These are phyloP conservation scores for Trichomonascus vanleenenianus DNA, from an alignment of 805 yeast species.

Conservation along the genomic window DNA sequence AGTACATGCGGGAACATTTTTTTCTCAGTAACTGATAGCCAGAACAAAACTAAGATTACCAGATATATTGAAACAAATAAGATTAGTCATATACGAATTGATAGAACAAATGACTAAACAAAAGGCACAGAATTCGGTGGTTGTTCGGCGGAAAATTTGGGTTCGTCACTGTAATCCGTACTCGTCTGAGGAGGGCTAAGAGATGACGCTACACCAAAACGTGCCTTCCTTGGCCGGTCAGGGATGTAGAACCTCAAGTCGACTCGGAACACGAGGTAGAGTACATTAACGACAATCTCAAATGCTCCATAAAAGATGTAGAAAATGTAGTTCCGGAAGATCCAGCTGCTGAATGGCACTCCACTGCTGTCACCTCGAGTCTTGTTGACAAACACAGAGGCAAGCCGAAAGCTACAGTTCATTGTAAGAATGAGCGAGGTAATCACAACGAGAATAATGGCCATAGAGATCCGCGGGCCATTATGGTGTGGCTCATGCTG, in stretches of 20 bases:
- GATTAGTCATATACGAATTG: no score
- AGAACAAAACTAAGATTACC: no score
- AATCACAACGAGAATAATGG: constrained; percentile 33
- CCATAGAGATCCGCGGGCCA: constrained; percentile 31
- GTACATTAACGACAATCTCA: constrained; percentile 48
- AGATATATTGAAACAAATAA: no score
- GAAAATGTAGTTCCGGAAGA: constrained; percentile 51
- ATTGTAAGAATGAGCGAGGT: constrained; percentile 20
- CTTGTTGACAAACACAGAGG: constrained; percentile 23
- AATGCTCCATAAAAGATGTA: constrained; percentile 62
- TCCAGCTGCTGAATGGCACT: constrained; percentile 32
- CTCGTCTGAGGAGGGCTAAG: no score
- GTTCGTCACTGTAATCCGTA: no score
- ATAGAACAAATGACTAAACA: no score
- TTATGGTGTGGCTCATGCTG: constrained; percentile 31
- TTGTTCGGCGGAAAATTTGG: no score
- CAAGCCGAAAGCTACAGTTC: constrained; percentile 26
- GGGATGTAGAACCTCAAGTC: constrained; percentile 79
- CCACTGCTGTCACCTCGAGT: constrained; percentile 15
- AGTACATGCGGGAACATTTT: no score
- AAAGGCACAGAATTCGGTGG: no score
- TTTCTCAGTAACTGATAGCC: no score
- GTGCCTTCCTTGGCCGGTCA: constrained; percentile 42
- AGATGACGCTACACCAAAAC: no score
- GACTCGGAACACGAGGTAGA: constrained; percentile 56